These are phyloP conservation scores for Diaporthe vaccinii DNA, from an alignment of 2,329 filamentous ascomycete species.

Conservation along the genomic window DNA sequence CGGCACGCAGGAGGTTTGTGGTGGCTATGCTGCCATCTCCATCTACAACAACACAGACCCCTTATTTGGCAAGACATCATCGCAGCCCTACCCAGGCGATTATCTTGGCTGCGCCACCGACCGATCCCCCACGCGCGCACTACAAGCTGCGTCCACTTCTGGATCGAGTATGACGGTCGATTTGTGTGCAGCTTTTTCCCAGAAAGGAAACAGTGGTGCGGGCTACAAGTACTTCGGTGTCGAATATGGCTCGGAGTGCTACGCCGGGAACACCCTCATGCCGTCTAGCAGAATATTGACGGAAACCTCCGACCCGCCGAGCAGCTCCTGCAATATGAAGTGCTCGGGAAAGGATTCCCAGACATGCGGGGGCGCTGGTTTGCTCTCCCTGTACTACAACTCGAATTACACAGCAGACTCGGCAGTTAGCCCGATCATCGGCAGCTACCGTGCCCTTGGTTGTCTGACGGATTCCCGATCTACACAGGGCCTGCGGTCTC, in stretches of 20 bases:
- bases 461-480: neutral
- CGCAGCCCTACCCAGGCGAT: too few species aligned
- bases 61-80: conserved; percentile 41
- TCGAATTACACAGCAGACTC: conserved; percentile 21
- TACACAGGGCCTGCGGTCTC: neutral
- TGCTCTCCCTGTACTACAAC: conserved; percentile 41
- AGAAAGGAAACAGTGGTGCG: conserved; percentile 11
- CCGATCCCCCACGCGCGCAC: neutral
- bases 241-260: conserved; percentile 6
- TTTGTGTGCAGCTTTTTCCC: neutral
- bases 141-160: neutral
- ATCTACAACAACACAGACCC: conserved; percentile 34
- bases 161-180: neutral
- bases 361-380: conserved; percentile 42
- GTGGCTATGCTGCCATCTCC: conserved; percentile 39
- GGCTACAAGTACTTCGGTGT: conserved; percentile 15
- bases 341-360: conserved; percentile 42
- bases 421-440: neutral
- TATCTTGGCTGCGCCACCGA: conserved; percentile 14
- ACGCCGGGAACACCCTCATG: conserved; percentile 14
- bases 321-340: conserved; percentile 40
- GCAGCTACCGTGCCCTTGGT: neutral
- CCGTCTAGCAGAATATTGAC: neutral
- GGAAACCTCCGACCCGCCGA: conserved; percentile 3
- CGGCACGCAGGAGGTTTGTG: conserved; percentile 41